These are phyloP conservation scores for Lachnellula occidentalis DNA, from an alignment of 2,329 filamentous ascomycete genomes.

Conservation along the genomic window DNA sequence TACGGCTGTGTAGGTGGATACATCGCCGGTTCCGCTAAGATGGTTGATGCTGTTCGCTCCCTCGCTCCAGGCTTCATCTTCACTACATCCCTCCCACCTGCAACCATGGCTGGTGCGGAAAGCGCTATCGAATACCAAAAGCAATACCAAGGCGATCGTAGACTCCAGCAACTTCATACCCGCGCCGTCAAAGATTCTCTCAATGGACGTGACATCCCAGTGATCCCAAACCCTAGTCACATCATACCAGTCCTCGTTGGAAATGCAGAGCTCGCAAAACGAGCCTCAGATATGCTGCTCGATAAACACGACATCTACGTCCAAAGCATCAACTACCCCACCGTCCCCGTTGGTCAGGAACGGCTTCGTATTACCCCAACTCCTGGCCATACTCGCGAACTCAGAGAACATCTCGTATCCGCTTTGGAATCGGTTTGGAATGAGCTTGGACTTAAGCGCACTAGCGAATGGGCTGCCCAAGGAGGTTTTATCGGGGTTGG, in stretches of 20 bases:
- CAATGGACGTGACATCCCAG: slow-evolving; percentile 75
- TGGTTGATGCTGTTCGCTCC: slow-evolving; percentile 91
- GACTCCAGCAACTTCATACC: slow-evolving; percentile 93
- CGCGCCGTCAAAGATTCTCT: slow-evolving; percentile 87
- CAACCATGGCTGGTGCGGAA: slow-evolving; percentile 91
- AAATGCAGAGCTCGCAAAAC: slow-evolving; percentile 86
- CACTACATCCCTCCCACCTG: slow-evolving; percentile 91
- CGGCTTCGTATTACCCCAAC: slow-evolving; percentile 93
- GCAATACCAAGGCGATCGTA: slow-evolving; percentile 75
- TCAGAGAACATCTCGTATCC: slow-evolving; percentile 77
- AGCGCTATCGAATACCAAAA: slow-evolving; percentile 93
- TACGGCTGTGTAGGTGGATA: slow-evolving; percentile 98
- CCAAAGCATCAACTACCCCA: slow-evolving; percentile 98
- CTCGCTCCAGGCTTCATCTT: slow-evolving; percentile 98
- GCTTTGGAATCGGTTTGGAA: slow-evolving; percentile 86
- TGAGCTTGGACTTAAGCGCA: slow-evolving; percentile 84
- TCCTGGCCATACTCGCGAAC: slow-evolving; percentile 80
- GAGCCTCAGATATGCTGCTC: slow-evolving; percentile 86
- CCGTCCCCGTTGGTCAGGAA: slow-evolving; percentile 96
- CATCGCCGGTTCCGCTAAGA: slow-evolving; percentile 80
- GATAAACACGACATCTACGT: slow-evolving; percentile 92
- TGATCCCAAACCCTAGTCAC: slow-evolving; percentile 96
- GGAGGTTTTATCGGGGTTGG: slow-evolving; percentile 96
- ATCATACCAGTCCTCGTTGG: slow-evolving; percentile 93
- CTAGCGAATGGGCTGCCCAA: slow-evolving; percentile 82